phyloP scores from a whole-genome alignment of 805 yeast species.

The Candida railenensis region DNA sequence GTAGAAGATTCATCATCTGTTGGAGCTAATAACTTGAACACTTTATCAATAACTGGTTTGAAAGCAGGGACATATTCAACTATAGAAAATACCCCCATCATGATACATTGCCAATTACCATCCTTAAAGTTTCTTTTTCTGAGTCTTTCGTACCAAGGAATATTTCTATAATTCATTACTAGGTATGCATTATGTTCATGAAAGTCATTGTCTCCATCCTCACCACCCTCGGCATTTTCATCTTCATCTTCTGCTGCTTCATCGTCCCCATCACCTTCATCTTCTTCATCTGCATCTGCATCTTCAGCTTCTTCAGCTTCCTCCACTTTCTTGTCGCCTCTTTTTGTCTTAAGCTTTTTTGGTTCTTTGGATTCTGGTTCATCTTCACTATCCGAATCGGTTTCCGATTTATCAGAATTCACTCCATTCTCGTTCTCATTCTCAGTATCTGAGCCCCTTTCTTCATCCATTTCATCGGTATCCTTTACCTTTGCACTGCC shows the following conservation, averaged over 20 bases:
- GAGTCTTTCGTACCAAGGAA: slow-evolving; percentile 76
- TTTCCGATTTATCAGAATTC: slow-evolving; percentile 24
- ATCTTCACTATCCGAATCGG: slow-evolving; percentile 19
- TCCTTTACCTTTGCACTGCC: slow-evolving; percentile 16
- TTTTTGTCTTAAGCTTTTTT: slow-evolving; percentile 10
- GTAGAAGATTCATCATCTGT: slow-evolving; percentile 26
- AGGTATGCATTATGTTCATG: slow-evolving; percentile 44
- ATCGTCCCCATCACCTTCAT: slow-evolving; percentile 22
- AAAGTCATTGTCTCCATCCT: slow-evolving; percentile 18
- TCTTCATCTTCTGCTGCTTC: slow-evolving; percentile 14
- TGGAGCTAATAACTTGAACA: slow-evolving; percentile 61
- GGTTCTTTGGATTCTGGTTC: slow-evolving; percentile 17
- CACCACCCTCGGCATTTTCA: slow-evolving; percentile 15
- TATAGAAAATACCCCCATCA: slow-evolving; percentile 68
- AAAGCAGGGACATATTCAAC: slow-evolving; percentile 59
- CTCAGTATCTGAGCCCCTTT: slow-evolving; percentile 26
- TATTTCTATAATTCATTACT: slow-evolving; percentile 55
- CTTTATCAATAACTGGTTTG: slow-evolving; percentile 45
- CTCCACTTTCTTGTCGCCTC: slow-evolving; percentile 20
- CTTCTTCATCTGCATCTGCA: slow-evolving; percentile 14
- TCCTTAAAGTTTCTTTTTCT: slow-evolving; percentile 73
- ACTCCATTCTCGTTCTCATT: slow-evolving; percentile 21
- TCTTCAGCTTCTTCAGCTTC: slow-evolving; percentile 15
- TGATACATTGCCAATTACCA: slow-evolving; percentile 80
- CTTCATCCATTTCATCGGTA: slow-evolving; percentile 19